Evolutionary conservation across 306 rosid species (phyloP).

Genomic region (Rosa lucieae): DNA sequence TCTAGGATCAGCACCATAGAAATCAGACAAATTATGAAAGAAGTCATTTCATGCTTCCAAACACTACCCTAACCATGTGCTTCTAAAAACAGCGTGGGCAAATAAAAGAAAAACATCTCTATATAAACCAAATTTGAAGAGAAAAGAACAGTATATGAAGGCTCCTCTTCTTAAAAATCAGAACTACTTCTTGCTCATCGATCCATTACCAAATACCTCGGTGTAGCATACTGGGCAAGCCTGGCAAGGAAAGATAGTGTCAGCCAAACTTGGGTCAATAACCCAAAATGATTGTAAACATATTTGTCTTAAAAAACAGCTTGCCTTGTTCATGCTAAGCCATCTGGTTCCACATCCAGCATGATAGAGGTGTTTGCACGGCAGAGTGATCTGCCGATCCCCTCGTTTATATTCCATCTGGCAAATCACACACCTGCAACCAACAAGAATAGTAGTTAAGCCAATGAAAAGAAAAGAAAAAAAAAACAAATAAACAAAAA

Average conservation of each 20-base stretch:
- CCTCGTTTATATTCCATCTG: slow-evolving; percentile 57
- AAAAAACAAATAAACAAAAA: neutral
- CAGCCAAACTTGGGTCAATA: slow-evolving; percentile 7
- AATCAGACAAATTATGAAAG: slow-evolving; percentile 1
- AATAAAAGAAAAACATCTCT: slow-evolving; percentile 33
- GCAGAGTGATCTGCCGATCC: slow-evolving; percentile 61
- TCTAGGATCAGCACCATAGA: slow-evolving; percentile 2
- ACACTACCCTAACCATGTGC: slow-evolving; percentile 16
- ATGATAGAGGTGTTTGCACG: slow-evolving; percentile 89
- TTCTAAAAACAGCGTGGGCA: slow-evolving; percentile 34
- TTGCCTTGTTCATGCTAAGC: slow-evolving; percentile 97
- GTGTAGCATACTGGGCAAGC: slow-evolving; percentile 97
- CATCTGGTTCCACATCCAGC: slow-evolving; percentile 76
- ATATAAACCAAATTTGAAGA: slow-evolving; percentile 35
- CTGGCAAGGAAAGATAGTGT: slow-evolving; percentile 36
- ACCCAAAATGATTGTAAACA: too few relatives aligned
- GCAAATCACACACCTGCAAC: slow-evolving; percentile 84
- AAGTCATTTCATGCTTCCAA: slow-evolving; percentile 8
- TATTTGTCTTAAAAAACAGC: slow-evolving; percentile 17
- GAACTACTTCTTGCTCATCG: slow-evolving; percentile 39
- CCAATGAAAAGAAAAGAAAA: neutral
- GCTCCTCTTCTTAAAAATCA: slow-evolving; percentile 14
- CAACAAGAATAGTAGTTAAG: slow-evolving; percentile 5
- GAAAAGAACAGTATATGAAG: slow-evolving; percentile 30
- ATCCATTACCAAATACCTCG: slow-evolving; percentile 71